Base-by-base conservation (phyloP, 2,329 filamentous ascomycete species). In the Nannizziopsis barbatae region DNA sequence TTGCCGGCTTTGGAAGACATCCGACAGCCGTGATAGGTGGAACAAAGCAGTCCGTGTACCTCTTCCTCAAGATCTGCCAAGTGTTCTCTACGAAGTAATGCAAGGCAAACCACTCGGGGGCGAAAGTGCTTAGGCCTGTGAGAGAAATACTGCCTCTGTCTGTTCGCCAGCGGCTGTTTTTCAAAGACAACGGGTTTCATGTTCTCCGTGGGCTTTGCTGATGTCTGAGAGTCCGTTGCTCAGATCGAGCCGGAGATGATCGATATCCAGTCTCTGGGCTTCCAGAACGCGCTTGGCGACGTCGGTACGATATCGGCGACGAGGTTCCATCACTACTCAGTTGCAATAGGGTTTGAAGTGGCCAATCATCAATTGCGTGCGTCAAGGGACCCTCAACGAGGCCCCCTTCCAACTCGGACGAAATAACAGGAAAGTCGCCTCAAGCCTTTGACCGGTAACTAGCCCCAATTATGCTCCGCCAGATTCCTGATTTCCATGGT, bases 241-340 rank as follows among this genome's bases (percentile, higher is more conserved):
- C 2, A 14, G 14, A 7, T 14, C 14, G 35, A 37, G 35, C 6
- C 35, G 17, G 17, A 37, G n/a, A 37, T n/a, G 35, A 15, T 14
- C n/a, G 35, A 37, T 15, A 37, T 15, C 35, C 9, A 14, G 7
- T 15, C 15, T 27, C 4, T 7, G 22, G 22, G 22, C n/a, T 22
- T 22, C 43, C 33, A 14, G 11, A 17, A 32, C 20, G 18, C 15
- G 14, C 14, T 9, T 32, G 22, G n/a, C 10, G 8, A 8, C 18
- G n/a, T 31, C 5, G 33, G 33, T 41, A 41, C 45, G 38, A 47
- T 42, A 47, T 42, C 45, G 45, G 38, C 41, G 31, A 41, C 38
- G 3, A 31, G 37, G 30, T 31, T 17, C 12, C 45, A 42, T 42
- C 6, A 1, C 27, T 27, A 35, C 10, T 27, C 17, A n/a, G 41